A percentile compares a stretch with the other conserved stretches of the same genome.
phyloP scores from a whole-genome alignment of 225 moss, liverwort and hornwort species.

The Marchantia polymorpha region DNA sequence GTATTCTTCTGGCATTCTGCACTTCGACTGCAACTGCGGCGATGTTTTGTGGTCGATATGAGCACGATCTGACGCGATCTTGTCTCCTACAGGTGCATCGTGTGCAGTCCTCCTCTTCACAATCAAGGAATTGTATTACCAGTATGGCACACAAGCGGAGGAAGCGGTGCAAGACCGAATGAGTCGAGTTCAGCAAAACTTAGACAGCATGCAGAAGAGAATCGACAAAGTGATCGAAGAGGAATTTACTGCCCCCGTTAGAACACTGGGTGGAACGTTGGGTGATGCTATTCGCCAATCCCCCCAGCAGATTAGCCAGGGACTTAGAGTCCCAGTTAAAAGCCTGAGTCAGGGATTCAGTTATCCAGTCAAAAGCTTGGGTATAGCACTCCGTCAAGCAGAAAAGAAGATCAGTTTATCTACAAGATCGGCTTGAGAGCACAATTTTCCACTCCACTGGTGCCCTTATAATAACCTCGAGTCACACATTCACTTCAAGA shows the following conservation, averaged over 20 bases:
- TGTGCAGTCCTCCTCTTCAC: conserved; percentile 53
- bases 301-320: neutral
- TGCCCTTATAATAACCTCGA: too few species aligned
- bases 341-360: conserved; percentile 1
- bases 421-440: neutral
- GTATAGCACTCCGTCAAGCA: conserved; percentile 19
- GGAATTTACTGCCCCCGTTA: conserved; percentile 55
- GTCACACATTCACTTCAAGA: too few species aligned
- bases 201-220: conserved; percentile 69
- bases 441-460: neutral
- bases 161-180: conserved; percentile 62
- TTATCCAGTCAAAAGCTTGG: conserved; percentile 41
- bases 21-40: neutral
- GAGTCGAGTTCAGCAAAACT: conserved; percentile 53
- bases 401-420: neutral
- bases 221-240: conserved; percentile 66
- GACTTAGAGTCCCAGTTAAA: neutral
- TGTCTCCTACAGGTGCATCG: conserved; percentile 33
- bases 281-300: conserved; percentile 28
- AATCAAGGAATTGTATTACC: conserved; percentile 51
- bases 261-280: conserved; percentile 30
- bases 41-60: neutral
- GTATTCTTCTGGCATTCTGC: conserved; percentile 23
- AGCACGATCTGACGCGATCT: neutral
- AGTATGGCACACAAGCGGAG: conserved; percentile 64